These are phyloP conservation scores for Backusella sp. DNA, from an alignment of 192 early-diverging fungal species.

Conservation along the genomic window DNA sequence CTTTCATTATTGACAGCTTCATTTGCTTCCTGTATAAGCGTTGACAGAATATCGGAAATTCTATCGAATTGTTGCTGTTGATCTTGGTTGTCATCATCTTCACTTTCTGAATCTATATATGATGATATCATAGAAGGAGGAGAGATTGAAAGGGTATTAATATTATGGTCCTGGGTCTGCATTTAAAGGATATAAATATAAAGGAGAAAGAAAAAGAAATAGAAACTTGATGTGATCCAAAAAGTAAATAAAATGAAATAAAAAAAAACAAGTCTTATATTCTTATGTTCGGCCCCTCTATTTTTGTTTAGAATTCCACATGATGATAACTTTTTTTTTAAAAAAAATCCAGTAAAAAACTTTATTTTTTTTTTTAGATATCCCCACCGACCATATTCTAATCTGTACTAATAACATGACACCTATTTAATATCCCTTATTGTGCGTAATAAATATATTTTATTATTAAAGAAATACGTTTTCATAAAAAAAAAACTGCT, in stretches of 20 bases:
- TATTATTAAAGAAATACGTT: background rate
- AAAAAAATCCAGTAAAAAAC: slow-evolving; percentile 86
- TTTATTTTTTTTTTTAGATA: slow-evolving; percentile 73
- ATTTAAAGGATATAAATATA: slow-evolving; percentile 5
- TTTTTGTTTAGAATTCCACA: background rate
- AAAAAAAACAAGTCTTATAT: slow-evolving; percentile 1
- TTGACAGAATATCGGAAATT: slow-evolving; percentile 31
- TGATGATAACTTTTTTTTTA: slow-evolving; percentile 27
- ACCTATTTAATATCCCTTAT: background rate
- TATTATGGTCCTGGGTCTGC: background rate
- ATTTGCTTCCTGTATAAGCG: slow-evolving; percentile 31
- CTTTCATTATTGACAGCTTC: slow-evolving; percentile 19
- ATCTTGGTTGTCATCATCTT: slow-evolving; percentile 12
- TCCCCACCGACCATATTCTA: background rate
- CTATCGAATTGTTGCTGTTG: slow-evolving; percentile 25
- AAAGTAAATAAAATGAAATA: background rate
- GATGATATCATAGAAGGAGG: slow-evolving; percentile 14
- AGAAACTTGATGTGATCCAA: slow-evolving; percentile 3
- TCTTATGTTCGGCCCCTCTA: background rate
- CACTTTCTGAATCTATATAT: background rate
- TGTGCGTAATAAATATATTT: background rate
- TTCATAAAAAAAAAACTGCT: background rate
- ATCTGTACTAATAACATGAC: background rate
- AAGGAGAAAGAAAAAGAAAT: background rate
- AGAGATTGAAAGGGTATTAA: slow-evolving; percentile 19